Base-by-base conservation (phyloP, 345 rosid genomes). In the Jatropha curcas region DNA sequence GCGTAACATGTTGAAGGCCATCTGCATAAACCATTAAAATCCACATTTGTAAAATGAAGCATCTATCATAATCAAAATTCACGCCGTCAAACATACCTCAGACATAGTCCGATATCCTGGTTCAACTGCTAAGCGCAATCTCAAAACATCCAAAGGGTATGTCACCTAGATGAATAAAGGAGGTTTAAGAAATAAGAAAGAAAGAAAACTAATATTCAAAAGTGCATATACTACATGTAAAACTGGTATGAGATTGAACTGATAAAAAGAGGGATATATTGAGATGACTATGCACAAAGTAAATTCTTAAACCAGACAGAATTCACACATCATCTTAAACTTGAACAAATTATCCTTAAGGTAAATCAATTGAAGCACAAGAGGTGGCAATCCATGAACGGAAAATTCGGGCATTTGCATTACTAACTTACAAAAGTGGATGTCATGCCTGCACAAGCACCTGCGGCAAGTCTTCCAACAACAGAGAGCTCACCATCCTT, bases 391-490 rank as follows among this genome's bases (percentile, higher is more conserved):
- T 27, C 17, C 7, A 55, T 34, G 34, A 52, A 28, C n/a, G 48
- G 24, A 58, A 27, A 55, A 60, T 62, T 31, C 75, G 33, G 24
- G 45, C 53, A 57, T 74, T 20, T 13, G 25, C 34, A 57, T 55
- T 24, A 19, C 48, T 34, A 51, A 87, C 97, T 85, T 72, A 92
- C 99, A 81, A 91, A 86, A 80, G 99, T 95, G 68, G 99, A 95
- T 14, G 99, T 91, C 97, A 95, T 95, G 85, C 98, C 99, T 80
- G 99, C 98, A 86, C 98, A 92, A 85, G 99, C 98, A 77, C 99
- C 98, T 0, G 98, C 98, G 0, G 89, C 94, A 71, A 95, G 94
- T 85, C 99, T 95, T 76, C 93, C 99, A 24, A 91, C 69, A 72
- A 94, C 88, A 37, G 96, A 86, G 76, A 95, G 92, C 74, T 91